A percentile compares a stretch with the other conserved stretches of the same genome.
phyloP scores from a whole-genome alignment of 257 asterid genomes.

The Ocimum tenuiflorum region DNA sequence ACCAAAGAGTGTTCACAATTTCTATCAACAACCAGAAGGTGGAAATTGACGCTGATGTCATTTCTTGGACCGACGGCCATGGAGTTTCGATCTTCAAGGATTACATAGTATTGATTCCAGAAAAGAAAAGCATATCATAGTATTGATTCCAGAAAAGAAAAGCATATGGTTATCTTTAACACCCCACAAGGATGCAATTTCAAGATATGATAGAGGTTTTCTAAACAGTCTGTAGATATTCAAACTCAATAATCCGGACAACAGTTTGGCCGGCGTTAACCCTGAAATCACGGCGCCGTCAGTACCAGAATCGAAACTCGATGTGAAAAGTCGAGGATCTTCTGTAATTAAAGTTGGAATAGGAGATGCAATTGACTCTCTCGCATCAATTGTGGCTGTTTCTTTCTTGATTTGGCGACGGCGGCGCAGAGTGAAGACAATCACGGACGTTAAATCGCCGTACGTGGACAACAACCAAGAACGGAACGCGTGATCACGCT shows the following conservation, averaged over 20 bases:
- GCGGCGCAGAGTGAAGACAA: neutral
- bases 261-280: neutral
- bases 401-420: neutral
- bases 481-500: neutral
- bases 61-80: slow-evolving; percentile 10
- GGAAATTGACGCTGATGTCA: slow-evolving; percentile 19
- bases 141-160: slow-evolving; percentile 14
- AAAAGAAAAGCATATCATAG: too few species aligned
- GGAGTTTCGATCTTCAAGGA: slow-evolving; percentile 34
- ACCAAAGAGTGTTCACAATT: slow-evolving; percentile 25
- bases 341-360: neutral
- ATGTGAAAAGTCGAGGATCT: neutral
- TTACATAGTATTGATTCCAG: slow-evolving; percentile 22
- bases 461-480: neutral
- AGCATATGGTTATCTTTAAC: slow-evolving; percentile 24
- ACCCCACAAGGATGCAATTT: slow-evolving; percentile 20
- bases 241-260: slow-evolving; percentile 29
- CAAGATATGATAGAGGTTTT: slow-evolving; percentile 4
- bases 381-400: neutral
- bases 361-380: neutral
- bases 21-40: slow-evolving; percentile 22
- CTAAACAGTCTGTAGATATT: slow-evolving; percentile 63
- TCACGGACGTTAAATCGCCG: neutral
- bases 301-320: too few species aligned
- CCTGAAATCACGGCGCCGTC: neutral